A percentile compares a stretch with the other conserved stretches of the same genome.
These are phyloP conservation scores for Beta corolliflora DNA, from an alignment of 179 eudicot species.

Conservation along the genomic window DNA sequence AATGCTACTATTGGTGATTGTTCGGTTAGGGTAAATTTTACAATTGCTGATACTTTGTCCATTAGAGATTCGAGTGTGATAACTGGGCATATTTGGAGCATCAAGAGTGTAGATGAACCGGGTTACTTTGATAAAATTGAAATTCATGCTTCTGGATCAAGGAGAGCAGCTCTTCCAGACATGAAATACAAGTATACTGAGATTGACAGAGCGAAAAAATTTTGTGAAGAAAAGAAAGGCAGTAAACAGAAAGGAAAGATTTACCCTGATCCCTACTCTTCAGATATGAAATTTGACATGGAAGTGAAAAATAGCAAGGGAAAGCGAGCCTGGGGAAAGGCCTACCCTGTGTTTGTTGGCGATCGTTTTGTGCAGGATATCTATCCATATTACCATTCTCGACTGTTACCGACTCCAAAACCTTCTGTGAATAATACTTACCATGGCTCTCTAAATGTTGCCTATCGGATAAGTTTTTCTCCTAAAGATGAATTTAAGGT, in stretches of 20 bases:
- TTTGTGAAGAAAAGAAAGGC: constrained; percentile 44
- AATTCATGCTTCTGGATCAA: constrained; percentile 46
- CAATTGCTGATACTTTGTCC: constrained; percentile 52
- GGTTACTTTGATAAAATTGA: constrained; percentile 59
- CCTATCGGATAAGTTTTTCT: constrained; percentile 51
- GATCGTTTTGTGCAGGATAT: constrained; percentile 38
- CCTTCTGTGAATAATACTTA: constrained; percentile 26
- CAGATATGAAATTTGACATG: constrained; percentile 82
- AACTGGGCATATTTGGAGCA: constrained; percentile 82
- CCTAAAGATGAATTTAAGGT: constrained; percentile 42
- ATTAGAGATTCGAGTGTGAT: constrained; percentile 62
- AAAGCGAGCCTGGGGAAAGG: constrained; percentile 56
- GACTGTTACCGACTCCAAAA: constrained; percentile 10
- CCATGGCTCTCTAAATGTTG: constrained; percentile 44
- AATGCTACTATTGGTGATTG: constrained; percentile 74
- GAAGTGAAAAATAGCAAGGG: constrained; percentile 50
- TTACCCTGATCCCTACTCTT: constrained; percentile 60
- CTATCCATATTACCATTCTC: constrained; percentile 24
- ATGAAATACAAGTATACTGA: constrained; percentile 64
- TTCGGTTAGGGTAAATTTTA: constrained; percentile 65
- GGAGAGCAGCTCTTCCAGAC: constrained; percentile 34
- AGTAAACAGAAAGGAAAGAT: constrained; percentile 34
- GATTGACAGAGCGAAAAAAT: constrained; percentile 39
- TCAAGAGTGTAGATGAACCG: constrained; percentile 45
- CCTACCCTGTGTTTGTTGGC: constrained; percentile 66